Evolutionary conservation across 228 moss, liverwort and hornwort species (phyloP), one percentile per base, ranked within the genome.

Genomic region (Sphagnum fallax): DNA sequence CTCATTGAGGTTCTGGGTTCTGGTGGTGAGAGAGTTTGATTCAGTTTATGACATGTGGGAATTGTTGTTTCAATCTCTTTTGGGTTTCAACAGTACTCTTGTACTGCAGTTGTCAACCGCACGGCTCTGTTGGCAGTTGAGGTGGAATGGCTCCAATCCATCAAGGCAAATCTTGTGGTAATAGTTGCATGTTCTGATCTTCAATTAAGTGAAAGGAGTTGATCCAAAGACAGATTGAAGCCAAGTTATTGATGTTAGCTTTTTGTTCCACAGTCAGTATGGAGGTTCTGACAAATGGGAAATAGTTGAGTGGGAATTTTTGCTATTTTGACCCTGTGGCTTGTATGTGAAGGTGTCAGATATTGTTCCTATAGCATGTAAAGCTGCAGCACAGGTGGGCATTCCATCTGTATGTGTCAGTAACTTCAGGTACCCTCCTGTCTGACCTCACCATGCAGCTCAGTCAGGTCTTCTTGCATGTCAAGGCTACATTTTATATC

Each of bases 341-440:
- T 50, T 73, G 11, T 49, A 68, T 52, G 76, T 68, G 64, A 77
- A 92, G 92, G 90, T 79, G 6, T 84, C 96, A 60, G 96, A 96
- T 67, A 91, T 96, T 50, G 96, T 93, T 73, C 93, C 96, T 53
- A 70, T 96, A 69, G 96, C 93, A 55, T 92, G 92, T 71, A 69
- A 79, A 77, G 93, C 93, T 68, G 93, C 91, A 65, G 82, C 80
- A 10, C 73, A 76, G 74, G 93, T 89, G 11, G 85, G 87, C 67
- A 68, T 93, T 67, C 85, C 83, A 62, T 91, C 89, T 13, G 82
- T 93, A 53, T 93, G 91, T 74, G 89, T 96, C 48, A 88, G 84
- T 73, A 92, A 96, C 69, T 92, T 96, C 89, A 91, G 91, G 91
- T 84, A 64, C 50, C 32, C 49, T 59, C 55, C 51, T 55, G 8